Evolutionary conservation across 1,284 basidiomycete species (phyloP).

Genomic region (Inonotus obliquus): DNA sequence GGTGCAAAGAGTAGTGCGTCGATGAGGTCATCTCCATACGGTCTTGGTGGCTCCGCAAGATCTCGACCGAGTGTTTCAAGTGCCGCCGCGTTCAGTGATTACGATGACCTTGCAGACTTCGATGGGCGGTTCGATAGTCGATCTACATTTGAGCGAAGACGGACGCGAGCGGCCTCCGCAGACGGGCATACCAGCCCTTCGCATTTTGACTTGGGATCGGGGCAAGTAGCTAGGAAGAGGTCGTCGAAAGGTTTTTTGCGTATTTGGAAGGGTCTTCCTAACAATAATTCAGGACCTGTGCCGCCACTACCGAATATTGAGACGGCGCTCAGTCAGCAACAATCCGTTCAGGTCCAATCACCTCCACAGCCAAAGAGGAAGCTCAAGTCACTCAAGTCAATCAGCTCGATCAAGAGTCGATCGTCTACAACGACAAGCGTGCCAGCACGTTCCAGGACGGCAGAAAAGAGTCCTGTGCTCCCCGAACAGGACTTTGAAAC

Average conservation of each 20-base stretch:
- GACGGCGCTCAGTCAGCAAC: neutral
- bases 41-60: neutral
- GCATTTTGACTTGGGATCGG: slow-evolving; percentile 30
- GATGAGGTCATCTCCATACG: neutral
- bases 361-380: slow-evolving; percentile 41
- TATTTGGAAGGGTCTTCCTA: slow-evolving; percentile 16
- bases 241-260: slow-evolving; percentile 61
- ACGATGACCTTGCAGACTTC: slow-evolving; percentile 79
- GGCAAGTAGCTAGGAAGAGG: slow-evolving; percentile 43
- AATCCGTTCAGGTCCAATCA: slow-evolving; percentile 35
- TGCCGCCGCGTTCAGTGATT: slow-evolving; percentile 72
- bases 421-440: slow-evolving; percentile 29
- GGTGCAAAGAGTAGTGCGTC: neutral
- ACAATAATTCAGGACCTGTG: slow-evolving; percentile 7
- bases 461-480: slow-evolving; percentile 35
- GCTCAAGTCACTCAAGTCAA: slow-evolving; percentile 70
- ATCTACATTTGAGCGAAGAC: slow-evolving; percentile 55
- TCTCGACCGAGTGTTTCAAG: slow-evolving; percentile 43
- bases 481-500: slow-evolving; percentile 36
- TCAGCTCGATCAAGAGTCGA: slow-evolving; percentile 69
- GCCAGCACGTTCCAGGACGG: slow-evolving; percentile 1
- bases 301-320: slow-evolving; percentile 15
- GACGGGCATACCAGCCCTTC: slow-evolving; percentile 20
- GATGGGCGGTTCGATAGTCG: slow-evolving; percentile 77
- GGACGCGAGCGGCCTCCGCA: slow-evolving; percentile 29